Percentiles rank a stretch among this genome's conserved stretches.
phyloP scores from a whole-genome alignment of 371 early-diverging fungal genomes.

The Mortierella sp. region DNA sequence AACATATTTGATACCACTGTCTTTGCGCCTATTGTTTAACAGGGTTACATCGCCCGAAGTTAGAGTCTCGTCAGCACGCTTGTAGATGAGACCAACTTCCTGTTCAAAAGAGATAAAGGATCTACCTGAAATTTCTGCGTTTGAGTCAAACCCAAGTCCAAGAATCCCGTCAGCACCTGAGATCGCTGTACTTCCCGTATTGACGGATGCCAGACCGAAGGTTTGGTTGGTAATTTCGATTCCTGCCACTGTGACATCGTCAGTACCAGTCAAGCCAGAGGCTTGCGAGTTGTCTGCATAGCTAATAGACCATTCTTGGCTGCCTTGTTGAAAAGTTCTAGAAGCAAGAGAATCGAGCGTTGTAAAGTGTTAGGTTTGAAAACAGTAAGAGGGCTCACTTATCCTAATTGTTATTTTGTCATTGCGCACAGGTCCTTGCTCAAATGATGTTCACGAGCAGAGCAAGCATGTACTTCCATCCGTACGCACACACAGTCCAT shows the following conservation, averaged over 20 bases:
- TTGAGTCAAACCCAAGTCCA: slow-evolving; percentile 48
- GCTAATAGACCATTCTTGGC: slow-evolving; percentile 29
- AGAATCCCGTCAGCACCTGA: slow-evolving; percentile 49
- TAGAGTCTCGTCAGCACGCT: too few species aligned
- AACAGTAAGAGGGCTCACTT: slow-evolving; percentile 2
- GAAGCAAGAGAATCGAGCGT: background rate
- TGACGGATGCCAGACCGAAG: slow-evolving; percentile 43
- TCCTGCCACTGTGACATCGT: slow-evolving; percentile 43
- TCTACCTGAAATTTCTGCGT: slow-evolving; percentile 31
- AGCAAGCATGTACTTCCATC: background rate
- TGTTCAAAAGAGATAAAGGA: background rate
- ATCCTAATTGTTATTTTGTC: too few species aligned
- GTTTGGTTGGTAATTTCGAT: slow-evolving; percentile 32
- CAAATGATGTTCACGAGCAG: background rate
- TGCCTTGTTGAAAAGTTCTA: slow-evolving; percentile 30
- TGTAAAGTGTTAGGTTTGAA: background rate
- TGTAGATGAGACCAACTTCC: too few species aligned
- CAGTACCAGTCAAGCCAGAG: slow-evolving; percentile 29
- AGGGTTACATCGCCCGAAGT: too few species aligned
- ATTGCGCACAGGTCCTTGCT: background rate
- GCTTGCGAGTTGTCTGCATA: slow-evolving; percentile 45
- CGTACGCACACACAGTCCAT: too few species aligned
- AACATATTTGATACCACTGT: slow-evolving; percentile 48
- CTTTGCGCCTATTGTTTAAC: slow-evolving; percentile 3
- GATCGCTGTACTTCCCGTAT: slow-evolving; percentile 18